Evolutionary conservation across 2,329 filamentous ascomycete species (phyloP).

Genomic region (Colletotrichum liriopes): DNA sequence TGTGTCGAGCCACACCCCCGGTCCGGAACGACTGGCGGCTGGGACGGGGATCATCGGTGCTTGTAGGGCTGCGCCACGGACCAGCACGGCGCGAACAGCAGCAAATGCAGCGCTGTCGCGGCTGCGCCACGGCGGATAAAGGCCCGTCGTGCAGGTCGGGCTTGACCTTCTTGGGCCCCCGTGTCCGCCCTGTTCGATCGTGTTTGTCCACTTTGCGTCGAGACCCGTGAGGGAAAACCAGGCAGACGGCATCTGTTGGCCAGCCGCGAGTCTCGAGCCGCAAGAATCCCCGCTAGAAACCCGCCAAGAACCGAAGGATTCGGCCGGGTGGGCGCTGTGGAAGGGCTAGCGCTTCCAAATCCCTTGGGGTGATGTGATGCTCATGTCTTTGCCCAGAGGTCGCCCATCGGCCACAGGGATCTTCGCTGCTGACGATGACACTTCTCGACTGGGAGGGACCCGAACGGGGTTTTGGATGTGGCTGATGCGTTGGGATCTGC

Average conservation of each 20-base stretch:
- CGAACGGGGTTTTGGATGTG: neutral
- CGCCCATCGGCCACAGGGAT: neutral
- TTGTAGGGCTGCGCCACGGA: conserved; percentile 9
- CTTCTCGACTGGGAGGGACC: too few relatives aligned
- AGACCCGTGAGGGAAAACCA: neutral
- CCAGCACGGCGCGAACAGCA: neutral
- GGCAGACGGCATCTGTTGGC: neutral
- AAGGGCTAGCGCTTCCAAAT: neutral
- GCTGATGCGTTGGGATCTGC: conserved; percentile 3
- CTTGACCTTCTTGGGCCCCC: neutral
- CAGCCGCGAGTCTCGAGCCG: neutral
- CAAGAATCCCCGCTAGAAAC: neutral
- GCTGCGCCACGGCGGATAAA: neutral
- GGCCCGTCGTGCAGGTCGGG: neutral
- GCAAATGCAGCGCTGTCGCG: neutral
- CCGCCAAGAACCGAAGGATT: conserved; percentile 21
- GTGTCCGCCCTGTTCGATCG: neutral
- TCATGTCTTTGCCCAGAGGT: conserved; percentile 5
- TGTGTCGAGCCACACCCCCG: neutral
- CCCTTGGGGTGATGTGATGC: conserved; percentile 14
- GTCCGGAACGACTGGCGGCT: neutral
- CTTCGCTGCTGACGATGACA: neutral
- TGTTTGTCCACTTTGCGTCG: neutral
- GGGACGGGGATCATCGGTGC: conserved; percentile 15
- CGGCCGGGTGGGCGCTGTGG: neutral